Conservation (phyloP, 805 yeast genomes). For the Pichia insulana region DNA sequence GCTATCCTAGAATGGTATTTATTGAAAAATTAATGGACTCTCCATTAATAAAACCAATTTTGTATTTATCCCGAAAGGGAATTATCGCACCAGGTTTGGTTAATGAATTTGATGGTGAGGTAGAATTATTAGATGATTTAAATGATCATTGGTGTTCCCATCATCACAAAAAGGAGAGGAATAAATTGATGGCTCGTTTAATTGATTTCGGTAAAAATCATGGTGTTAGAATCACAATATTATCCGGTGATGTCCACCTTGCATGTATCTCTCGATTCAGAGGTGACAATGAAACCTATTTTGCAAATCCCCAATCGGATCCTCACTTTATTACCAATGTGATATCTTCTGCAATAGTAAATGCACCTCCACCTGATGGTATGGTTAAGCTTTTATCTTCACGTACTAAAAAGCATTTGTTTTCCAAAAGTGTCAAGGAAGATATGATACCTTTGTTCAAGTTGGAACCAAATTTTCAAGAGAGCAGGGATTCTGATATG, state of each 20-base stretch:
- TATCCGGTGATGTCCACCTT: constrained; percentile 91
- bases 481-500: constrained; percentile 33
- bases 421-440: constrained; percentile 50
- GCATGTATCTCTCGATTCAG: constrained; percentile 75
- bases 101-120: constrained; percentile 86
- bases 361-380: constrained; percentile 86
- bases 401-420: constrained; percentile 61
- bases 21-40: constrained; percentile 69
- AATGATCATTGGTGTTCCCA: constrained; percentile 96
- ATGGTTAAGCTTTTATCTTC: constrained; percentile 69
- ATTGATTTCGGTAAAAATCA: constrained; percentile 55
- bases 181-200: constrained; percentile 50
- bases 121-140: constrained; percentile 86
- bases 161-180: constrained; percentile 81
- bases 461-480: constrained; percentile 45
- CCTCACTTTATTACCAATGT: constrained; percentile 74
- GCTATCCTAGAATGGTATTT: constrained; percentile 92
- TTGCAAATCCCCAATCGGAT: constrained; percentile 52
- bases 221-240: constrained; percentile 70
- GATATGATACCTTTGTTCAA: constrained; percentile 70
- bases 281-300: constrained; percentile 38
- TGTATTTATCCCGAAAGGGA: constrained; percentile 52
- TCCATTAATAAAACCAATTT: constrained; percentile 51
- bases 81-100: constrained; percentile 63
- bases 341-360: constrained; percentile 82